phyloP scores from a whole-genome alignment of 2,329 filamentous ascomycete species.

The Aureobasidium sp. region DNA sequence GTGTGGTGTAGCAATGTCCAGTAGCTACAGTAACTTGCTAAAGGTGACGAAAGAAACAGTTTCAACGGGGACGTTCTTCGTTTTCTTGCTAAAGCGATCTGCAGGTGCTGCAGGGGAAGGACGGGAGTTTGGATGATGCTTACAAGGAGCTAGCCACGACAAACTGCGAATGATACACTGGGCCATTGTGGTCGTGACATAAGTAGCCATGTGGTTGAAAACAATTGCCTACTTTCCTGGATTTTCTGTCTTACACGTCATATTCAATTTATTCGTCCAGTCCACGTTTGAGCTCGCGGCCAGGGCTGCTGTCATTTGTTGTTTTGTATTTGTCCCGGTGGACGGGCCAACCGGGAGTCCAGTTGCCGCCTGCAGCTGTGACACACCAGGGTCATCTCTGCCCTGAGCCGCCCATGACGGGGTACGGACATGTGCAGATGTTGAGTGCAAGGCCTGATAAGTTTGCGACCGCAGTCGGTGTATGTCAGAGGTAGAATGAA shows the following conservation, averaged over 20 bases:
- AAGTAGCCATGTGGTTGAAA: neutral
- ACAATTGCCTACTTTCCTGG: neutral
- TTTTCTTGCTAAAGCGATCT: neutral
- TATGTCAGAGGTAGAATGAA: neutral
- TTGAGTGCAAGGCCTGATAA: neutral
- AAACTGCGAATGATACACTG: conserved; percentile 3
- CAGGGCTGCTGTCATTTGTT: conserved; percentile 9
- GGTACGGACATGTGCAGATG: neutral
- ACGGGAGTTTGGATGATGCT: conserved; percentile 3
- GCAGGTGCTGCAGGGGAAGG: conserved; percentile 6
- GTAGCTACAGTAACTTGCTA: conserved; percentile 2
- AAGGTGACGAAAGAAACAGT: neutral
- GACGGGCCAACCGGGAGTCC: conserved; percentile 6
- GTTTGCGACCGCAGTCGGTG: neutral
- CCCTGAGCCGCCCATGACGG: neutral
- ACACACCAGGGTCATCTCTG: neutral
- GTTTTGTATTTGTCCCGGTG: neutral
- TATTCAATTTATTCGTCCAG: conserved; percentile 2
- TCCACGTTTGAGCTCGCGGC: conserved; percentile 3
- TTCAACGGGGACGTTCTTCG: conserved; percentile 9
- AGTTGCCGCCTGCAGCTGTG: neutral
- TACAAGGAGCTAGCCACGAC: conserved; percentile 10
- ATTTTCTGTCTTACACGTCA: conserved; percentile 1
- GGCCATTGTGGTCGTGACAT: neutral
- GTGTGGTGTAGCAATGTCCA: conserved; percentile 1